Percentiles rank a stretch among this genome's conserved stretches.
Evolutionary conservation across 1,284 basidiomycete species (phyloP).

Genomic region (Mycosarcoma mackinlayi): DNA sequence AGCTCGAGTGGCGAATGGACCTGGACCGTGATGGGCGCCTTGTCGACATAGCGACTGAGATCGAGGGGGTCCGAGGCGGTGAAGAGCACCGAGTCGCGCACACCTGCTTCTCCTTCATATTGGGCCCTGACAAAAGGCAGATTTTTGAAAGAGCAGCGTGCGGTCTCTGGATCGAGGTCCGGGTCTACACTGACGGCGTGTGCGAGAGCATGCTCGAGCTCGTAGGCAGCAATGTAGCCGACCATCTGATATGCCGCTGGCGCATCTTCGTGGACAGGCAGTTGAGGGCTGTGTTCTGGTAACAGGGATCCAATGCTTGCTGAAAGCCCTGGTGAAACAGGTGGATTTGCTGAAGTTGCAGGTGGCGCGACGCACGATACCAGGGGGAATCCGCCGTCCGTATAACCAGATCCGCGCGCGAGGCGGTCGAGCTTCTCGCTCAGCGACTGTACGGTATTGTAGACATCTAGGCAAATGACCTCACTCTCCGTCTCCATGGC

Average conservation of each 20-base stretch:
- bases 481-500: slow-evolving; percentile 60
- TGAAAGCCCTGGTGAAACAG: slow-evolving; percentile 15
- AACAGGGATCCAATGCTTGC: slow-evolving; percentile 31
- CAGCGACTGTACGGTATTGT: slow-evolving; percentile 75
- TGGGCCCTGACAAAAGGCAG: slow-evolving; percentile 41
- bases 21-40: slow-evolving; percentile 85
- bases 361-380: slow-evolving; percentile 66
- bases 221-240: slow-evolving; percentile 91
- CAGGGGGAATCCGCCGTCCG: slow-evolving; percentile 92
- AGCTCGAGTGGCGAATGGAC: slow-evolving; percentile 86
- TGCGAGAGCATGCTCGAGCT: slow-evolving; percentile 83
- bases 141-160: slow-evolving; percentile 48
- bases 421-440: slow-evolving; percentile 72
- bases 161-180: slow-evolving; percentile 13
- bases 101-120: slow-evolving; percentile 25
- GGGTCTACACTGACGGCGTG: slow-evolving; percentile 14
- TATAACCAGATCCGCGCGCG: slow-evolving; percentile 59
- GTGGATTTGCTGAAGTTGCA: not conserved
- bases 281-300: slow-evolving; percentile 43
- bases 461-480: slow-evolving; percentile 71
- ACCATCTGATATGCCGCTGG: slow-evolving; percentile 74
- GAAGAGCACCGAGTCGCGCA: slow-evolving; percentile 47
- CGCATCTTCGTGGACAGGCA: slow-evolving; percentile 62
- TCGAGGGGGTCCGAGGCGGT: slow-evolving; percentile 72
- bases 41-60: slow-evolving; percentile 88